phyloP scores from a whole-genome alignment of 2,329 filamentous ascomycete species.

The Fusarium haematococcum region DNA sequence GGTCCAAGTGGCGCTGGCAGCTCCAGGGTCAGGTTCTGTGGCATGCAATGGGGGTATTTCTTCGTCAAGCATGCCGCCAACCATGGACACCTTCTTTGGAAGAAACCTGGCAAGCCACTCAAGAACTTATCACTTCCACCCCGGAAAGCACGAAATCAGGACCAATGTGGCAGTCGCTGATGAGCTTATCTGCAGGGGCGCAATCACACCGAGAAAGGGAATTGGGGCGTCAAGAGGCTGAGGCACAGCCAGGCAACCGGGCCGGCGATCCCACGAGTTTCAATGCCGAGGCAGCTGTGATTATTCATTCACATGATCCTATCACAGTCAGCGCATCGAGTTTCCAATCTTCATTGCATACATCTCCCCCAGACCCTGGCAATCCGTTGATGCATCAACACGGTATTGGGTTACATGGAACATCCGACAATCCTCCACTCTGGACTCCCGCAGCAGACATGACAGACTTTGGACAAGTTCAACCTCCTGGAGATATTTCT shows the following conservation, averaged over 20 bases:
- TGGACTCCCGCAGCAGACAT: constrained; percentile 13
- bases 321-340: constrained; percentile 14
- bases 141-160: constrained; percentile 18
- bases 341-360: constrained; percentile 14
- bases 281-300: constrained; percentile 7
- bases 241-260: not conserved
- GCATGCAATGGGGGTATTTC: constrained; percentile 42
- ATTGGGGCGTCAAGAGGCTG: constrained; percentile 6
- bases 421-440: constrained; percentile 15
- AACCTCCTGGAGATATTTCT: not conserved
- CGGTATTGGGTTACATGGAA: constrained; percentile 3
- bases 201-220: constrained; percentile 25
- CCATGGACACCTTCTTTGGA: constrained; percentile 42
- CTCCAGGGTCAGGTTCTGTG: constrained; percentile 44
- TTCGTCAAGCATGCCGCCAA: constrained; percentile 33
- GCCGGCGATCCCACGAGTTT: not conserved
- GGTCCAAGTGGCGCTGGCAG: constrained; percentile 47
- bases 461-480: not conserved
- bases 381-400: constrained; percentile 12
- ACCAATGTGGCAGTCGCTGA: constrained; percentile 31
- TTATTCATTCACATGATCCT: constrained; percentile 4
- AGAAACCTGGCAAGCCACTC: constrained; percentile 33
- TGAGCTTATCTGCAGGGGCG: constrained; percentile 9
- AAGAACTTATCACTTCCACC: constrained; percentile 6
- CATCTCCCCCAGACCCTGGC: not conserved